Conservation (phyloP, 345 rosid species). For the Geranium rotundifolium region DNA sequence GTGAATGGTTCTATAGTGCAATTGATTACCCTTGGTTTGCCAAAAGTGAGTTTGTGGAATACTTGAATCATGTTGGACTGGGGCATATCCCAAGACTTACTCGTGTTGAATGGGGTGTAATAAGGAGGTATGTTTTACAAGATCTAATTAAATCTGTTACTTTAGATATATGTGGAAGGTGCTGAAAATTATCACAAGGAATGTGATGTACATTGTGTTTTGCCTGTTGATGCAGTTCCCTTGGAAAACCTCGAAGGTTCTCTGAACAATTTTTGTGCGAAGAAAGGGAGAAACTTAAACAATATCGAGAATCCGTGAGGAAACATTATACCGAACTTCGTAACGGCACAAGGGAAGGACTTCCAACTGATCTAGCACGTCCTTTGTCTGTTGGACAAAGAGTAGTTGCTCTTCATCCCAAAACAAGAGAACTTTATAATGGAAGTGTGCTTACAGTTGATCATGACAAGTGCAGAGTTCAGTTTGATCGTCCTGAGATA, state of each 20-base stretch:
- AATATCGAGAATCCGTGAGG: slow-evolving; percentile 84
- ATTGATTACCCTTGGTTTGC: slow-evolving; percentile 98
- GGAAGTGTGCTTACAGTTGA: slow-evolving; percentile 91
- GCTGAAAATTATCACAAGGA: slow-evolving; percentile 5
- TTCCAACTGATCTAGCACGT: slow-evolving; percentile 81
- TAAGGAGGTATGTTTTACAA: slow-evolving; percentile 51
- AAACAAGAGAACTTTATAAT: slow-evolving; percentile 72
- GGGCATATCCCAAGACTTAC: slow-evolving; percentile 91
- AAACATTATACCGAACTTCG: slow-evolving; percentile 74
- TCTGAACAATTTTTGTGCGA: slow-evolving; percentile 70
- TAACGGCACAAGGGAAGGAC: slow-evolving; percentile 73
- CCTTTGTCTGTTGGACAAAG: slow-evolving; percentile 86
- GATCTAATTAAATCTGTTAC: background rate
- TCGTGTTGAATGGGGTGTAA: slow-evolving; percentile 96
- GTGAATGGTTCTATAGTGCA: slow-evolving; percentile 94
- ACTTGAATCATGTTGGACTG: slow-evolving; percentile 86
- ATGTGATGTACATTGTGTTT: background rate
- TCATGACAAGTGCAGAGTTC: slow-evolving; percentile 64
- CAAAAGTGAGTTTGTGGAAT: slow-evolving; percentile 87
- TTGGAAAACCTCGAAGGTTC: slow-evolving; percentile 94
- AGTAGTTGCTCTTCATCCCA: slow-evolving; percentile 79
- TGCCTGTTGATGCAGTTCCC: slow-evolving; percentile 55
- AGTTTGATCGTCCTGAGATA: slow-evolving; percentile 67
- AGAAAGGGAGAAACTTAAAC: slow-evolving; percentile 79
- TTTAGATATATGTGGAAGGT: slow-evolving; percentile 2